These are phyloP conservation scores for Lactarius deliciosus DNA, from an alignment of 768 basidiomycete species.

Conservation along the genomic window DNA sequence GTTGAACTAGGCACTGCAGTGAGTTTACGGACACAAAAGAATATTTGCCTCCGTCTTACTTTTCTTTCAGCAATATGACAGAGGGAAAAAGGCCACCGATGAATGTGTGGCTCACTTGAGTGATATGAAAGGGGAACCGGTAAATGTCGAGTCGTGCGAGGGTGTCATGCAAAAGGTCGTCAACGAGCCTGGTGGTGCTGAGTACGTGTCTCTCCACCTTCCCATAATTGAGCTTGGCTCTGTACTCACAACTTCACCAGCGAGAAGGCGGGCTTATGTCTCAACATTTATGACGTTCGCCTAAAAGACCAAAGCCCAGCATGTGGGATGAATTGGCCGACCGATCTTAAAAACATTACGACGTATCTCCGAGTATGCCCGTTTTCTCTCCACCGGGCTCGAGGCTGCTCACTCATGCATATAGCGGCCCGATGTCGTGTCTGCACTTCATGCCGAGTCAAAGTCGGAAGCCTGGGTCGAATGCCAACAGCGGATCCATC, in stretches of 20 bases:
- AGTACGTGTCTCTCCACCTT: constrained; percentile 5
- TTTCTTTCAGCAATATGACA: constrained; percentile 54
- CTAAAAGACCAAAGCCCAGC: constrained; percentile 80
- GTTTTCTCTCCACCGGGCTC: not conserved
- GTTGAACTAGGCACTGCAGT: constrained; percentile 73
- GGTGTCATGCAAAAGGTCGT: constrained; percentile 49
- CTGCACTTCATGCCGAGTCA: constrained; percentile 75
- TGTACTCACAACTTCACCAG: constrained; percentile 45
- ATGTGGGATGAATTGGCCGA: constrained; percentile 99
- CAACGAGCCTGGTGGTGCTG: constrained; percentile 7
- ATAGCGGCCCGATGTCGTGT: constrained; percentile 78
- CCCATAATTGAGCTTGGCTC: not conserved
- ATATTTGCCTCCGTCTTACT: not conserved
- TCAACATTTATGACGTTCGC: constrained; percentile 95
- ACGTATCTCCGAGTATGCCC: constrained; percentile 74
- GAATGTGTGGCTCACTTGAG: constrained; percentile 53
- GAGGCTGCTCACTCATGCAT: not conserved
- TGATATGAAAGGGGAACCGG: constrained; percentile 52
- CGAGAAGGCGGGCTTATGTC: constrained; percentile 68
- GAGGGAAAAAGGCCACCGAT: constrained; percentile 55
- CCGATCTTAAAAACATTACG: constrained; percentile 73
- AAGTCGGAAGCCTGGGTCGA: constrained; percentile 86
- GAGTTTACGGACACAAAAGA: constrained; percentile 27
- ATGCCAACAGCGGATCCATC: constrained; percentile 68
- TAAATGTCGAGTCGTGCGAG: constrained; percentile 59